Conservation (phyloP, 192 early-diverging fungal species). For the Coemansia guatemalensis region DNA sequence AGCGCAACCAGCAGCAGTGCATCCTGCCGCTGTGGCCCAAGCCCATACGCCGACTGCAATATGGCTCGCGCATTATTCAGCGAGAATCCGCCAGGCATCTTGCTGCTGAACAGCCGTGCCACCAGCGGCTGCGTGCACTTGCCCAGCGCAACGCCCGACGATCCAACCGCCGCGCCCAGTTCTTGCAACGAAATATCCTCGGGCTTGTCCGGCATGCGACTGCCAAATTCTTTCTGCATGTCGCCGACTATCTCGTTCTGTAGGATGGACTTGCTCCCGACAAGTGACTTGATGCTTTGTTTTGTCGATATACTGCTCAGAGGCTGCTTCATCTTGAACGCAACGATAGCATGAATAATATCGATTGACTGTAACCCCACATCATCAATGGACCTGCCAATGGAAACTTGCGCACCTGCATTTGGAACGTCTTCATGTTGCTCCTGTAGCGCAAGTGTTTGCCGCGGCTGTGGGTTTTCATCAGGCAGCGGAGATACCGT, state of each 20-base stretch:
- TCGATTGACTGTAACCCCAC: constrained; percentile 73
- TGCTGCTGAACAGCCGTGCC: constrained; percentile 76
- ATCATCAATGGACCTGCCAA: constrained; percentile 54
- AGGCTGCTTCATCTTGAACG: constrained; percentile 89
- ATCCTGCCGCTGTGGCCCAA: constrained; percentile 78
- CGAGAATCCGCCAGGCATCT: constrained; percentile 93
- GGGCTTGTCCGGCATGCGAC: constrained; percentile 81
- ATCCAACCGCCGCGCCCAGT: constrained; percentile 66
- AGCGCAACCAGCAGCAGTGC: constrained; percentile 74
- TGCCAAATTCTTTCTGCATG: constrained; percentile 89
- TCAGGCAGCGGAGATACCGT: background rate
- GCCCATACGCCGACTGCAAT: constrained; percentile 68
- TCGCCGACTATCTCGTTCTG: constrained; percentile 98
- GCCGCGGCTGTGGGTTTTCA: background rate
- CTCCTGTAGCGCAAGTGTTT: background rate
- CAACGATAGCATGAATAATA: constrained; percentile 73
- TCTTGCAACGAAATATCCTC: constrained; percentile 85
- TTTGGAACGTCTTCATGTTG: background rate
- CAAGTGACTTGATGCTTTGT: constrained; percentile 78
- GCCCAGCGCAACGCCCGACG: constrained; percentile 65
- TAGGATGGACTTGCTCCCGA: constrained; percentile 90
- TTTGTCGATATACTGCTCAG: constrained; percentile 66
- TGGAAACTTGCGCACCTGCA: background rate
- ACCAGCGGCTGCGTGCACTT: constrained; percentile 77
- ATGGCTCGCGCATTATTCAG: constrained; percentile 71